Evolutionary conservation across 352 stramenopile species (phyloP).

Genomic region (Phytopythium litorale): DNA sequence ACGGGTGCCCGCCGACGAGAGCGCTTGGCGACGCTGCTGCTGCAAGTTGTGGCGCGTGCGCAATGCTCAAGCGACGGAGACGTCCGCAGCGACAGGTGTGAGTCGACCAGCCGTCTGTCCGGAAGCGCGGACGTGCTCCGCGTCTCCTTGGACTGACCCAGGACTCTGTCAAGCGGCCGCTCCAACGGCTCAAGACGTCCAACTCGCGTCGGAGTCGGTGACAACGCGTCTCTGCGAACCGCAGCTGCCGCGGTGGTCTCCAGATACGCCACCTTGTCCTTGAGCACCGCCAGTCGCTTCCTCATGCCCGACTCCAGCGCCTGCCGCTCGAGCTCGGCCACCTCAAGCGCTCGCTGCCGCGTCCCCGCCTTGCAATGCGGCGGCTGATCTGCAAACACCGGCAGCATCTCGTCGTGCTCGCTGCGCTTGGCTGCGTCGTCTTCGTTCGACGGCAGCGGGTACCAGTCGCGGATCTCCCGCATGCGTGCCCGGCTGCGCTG

Average conservation of each 20-base stretch:
- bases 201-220: slow-evolving; percentile 2
- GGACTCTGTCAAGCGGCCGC: slow-evolving; percentile 1
- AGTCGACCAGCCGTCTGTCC: slow-evolving; percentile 1
- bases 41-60: slow-evolving; percentile 4
- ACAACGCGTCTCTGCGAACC: background rate
- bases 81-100: background rate
- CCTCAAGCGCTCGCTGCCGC: slow-evolving; percentile 6
- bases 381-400: slow-evolving; percentile 26
- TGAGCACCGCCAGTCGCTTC: slow-evolving; percentile 10
- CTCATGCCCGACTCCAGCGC: slow-evolving; percentile 8
- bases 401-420: slow-evolving; percentile 28
- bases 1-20: background rate
- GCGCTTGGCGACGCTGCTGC: background rate
- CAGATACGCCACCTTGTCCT: slow-evolving; percentile 31
- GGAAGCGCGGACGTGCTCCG: slow-evolving; percentile 4
- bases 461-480: slow-evolving; percentile 47
- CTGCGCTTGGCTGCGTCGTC: background rate
- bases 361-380: background rate
- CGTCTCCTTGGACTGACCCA: background rate
- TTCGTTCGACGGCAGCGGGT: slow-evolving; percentile 15
- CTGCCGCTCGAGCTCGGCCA: slow-evolving; percentile 18
- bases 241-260: slow-evolving; percentile 8
- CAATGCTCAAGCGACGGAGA: background rate
- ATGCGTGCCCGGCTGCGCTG: slow-evolving; percentile 42
- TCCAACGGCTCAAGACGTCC: background rate